Conservation (phyloP, 2,329 filamentous ascomycete species). For the Cercospora beticola region DNA sequence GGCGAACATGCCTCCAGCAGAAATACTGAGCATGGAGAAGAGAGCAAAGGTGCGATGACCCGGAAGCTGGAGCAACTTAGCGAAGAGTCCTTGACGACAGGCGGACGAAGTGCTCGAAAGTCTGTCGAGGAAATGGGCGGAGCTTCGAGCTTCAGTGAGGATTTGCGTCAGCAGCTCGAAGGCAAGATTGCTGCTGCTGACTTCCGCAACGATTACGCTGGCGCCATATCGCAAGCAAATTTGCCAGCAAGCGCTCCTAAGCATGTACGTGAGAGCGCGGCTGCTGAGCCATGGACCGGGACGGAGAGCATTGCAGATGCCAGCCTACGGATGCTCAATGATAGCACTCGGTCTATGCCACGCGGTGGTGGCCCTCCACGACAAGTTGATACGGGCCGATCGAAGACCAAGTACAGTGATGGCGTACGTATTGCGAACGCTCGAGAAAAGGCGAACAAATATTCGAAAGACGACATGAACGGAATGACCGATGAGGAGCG, state of each 20-base stretch:
- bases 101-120: constrained; percentile 55
- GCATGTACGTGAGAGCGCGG: constrained; percentile 68
- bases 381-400: constrained; percentile 46
- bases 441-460: constrained; percentile 58
- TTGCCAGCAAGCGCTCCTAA: constrained; percentile 59
- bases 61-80: constrained; percentile 60
- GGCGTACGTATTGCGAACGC: constrained; percentile 58
- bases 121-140: constrained; percentile 52
- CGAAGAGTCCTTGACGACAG: constrained; percentile 57
- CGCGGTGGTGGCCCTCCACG: constrained; percentile 43
- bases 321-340: constrained; percentile 73
- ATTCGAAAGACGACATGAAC: constrained; percentile 53
- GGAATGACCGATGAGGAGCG: constrained; percentile 68
- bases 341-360: constrained; percentile 56
- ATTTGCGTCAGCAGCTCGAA: constrained; percentile 58
- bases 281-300: constrained; percentile 73
- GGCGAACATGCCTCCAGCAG: constrained; percentile 13
- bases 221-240: constrained; percentile 13
- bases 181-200: constrained; percentile 58
- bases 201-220: constrained; percentile 54
- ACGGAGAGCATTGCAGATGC: constrained; percentile 71
- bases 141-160: constrained; percentile 59
- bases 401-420: constrained; percentile 41
- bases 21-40: constrained; percentile 10
- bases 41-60: constrained; percentile 57